Base-by-base conservation (phyloP, 2,329 filamentous ascomycete genomes). In the Aureobasidium sp. region DNA sequence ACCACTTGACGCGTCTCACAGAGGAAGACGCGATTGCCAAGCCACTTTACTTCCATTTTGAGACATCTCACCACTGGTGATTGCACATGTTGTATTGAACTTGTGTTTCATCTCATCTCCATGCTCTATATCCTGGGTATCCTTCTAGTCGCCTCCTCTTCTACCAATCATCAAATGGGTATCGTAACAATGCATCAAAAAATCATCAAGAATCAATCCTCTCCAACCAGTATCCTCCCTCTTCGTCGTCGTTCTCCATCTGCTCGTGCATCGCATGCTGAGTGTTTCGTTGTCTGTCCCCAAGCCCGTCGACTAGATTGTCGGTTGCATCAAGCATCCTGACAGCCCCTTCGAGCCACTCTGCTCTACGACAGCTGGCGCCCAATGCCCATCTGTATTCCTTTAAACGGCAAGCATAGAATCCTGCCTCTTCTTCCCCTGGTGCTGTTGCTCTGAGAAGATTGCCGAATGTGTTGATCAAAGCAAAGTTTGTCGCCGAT, bases 341-440 rank as follows among this genome's bases (percentile, higher is more conserved):
- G 7, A 75, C 64, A 10, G 73, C 74, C 30, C 69, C 70, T 14
- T 68, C 67, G 5, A 77, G 69, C 63, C 74, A 77, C 22, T 65
- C 71, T 10, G 79, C 79, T 42, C 86, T 83, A 66, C 89, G 88
- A 39, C 82, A 84, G 68, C 85, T 90, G 42, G 97, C 90, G 7
- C 85, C 86, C 53, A 97, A 75, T 8, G 91, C 96, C 91, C 91
- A 98, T 45, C 89, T 81, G 66, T 96, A 97, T 70, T 98, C 91
- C 56, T 83, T 84, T 19, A 97, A 71, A 1, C 91, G 78, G 11
- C 87, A 79, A 32, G 88, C 83, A 70, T 97, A 98, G 78, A 95
- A 97, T 27, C 93, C 88, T 0, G 88, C 88, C 68, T 97, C 91
- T 66, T 96, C 90, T 44, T 83, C 79, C 0, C 87, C 89, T 0